phyloP scores from a whole-genome alignment of 2,329 filamentous ascomycete species.

The Fusarium praegraminearum region DNA sequence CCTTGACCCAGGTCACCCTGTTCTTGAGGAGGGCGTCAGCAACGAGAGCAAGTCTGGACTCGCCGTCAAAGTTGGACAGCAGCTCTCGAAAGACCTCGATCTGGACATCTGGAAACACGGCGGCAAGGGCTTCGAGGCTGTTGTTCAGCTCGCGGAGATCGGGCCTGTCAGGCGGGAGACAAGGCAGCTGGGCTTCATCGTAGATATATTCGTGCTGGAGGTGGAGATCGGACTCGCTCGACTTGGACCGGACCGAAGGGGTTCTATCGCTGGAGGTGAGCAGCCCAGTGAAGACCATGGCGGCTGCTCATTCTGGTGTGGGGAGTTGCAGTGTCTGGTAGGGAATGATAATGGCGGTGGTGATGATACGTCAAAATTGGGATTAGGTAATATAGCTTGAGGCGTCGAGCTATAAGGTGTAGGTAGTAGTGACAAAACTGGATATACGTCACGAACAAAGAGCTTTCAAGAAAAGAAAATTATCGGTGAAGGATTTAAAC shows the following conservation, averaged over 20 bases:
- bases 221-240: conserved; percentile 48
- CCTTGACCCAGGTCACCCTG: conserved; percentile 76
- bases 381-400: conserved; percentile 35
- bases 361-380: conserved; percentile 19
- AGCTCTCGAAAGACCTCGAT: conserved; percentile 86
- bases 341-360: conserved; percentile 19
- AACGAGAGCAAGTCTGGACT: conserved; percentile 81
- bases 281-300: conserved; percentile 64
- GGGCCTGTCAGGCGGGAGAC: conserved; percentile 63
- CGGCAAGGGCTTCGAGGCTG: conserved; percentile 74
- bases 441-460: neutral
- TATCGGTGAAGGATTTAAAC: neutral
- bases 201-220: conserved; percentile 62
- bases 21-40: conserved; percentile 82
- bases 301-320: conserved; percentile 54
- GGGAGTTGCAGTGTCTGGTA: conserved; percentile 11
- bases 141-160: conserved; percentile 78
- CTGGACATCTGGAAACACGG: conserved; percentile 84
- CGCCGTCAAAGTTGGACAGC: conserved; percentile 78
- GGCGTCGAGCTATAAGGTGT: conserved; percentile 27
- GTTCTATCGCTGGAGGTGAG: conserved; percentile 58
- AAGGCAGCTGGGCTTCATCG: conserved; percentile 66
- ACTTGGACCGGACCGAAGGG: conserved; percentile 50
- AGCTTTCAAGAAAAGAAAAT: neutral
- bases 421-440: neutral